Evolutionary conservation across 2,329 filamentous ascomycete species (phyloP), one percentile per base, ranked within the genome.

Genomic region (Venturia effusa): DNA sequence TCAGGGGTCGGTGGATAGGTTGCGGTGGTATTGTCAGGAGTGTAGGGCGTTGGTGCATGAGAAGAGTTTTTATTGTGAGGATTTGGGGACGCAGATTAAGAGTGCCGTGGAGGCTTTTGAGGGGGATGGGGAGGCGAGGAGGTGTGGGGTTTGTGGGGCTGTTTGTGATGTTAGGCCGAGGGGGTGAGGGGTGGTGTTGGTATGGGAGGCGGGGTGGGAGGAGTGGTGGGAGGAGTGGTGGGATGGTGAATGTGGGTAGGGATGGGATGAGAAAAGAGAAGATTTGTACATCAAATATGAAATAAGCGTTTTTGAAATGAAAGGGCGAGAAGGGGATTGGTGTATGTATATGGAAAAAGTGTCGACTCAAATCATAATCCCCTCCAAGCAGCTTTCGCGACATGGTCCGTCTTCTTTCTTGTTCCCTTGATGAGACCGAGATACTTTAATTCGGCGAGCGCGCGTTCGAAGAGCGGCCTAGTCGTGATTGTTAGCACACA

Each of bases 71-170:
- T 86, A 94, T 74, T 96, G 92, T 75, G 92, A 87, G 40, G 88
- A 97, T 78, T 77, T 97, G 67, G 93, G 93, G 24, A 93, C 88
- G 30, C 94, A 97, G 84, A 93, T 99, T 72, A 97, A 97, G 80
- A 84, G 84, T 62, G 92, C 90, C 8, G 93, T 97, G 43, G 86
- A 96, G 75, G 81, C 80, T 24, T 97, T 97, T 75, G 88, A 86
- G 75, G 81, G 74, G 1, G 85, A 88, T 71, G 82, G 85, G 64
- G 80, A 84, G 66, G 84, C 83, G 75, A 84, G 93, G 74, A 92
- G 78, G 65, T 99, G 94, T 76, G 80, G 80, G 68, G 82, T 80
- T 37, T 99, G 94, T 75, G 92, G 92, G 27, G 79, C 80, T 64
- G 69, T 96, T 69, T 91, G 91, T 34, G 85, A 91, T 72, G 84